A percentile compares a stretch with the other conserved stretches of the same genome.
These are phyloP conservation scores for Perkinsus marinus DNA, from an alignment of 169 alveolate species.

Conservation along the genomic window DNA sequence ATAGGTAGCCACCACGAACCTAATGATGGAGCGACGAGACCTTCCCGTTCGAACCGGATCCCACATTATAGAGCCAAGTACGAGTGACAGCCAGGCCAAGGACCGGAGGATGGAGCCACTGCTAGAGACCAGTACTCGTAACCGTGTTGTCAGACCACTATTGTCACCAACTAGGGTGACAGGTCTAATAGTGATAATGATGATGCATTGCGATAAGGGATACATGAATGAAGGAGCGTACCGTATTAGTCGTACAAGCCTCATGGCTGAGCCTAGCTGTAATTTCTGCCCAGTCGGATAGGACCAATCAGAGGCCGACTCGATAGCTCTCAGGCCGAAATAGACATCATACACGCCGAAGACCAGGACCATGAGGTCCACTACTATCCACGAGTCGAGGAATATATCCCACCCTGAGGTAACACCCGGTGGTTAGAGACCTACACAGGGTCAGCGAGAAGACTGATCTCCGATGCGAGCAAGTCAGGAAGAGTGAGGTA, in stretches of 20 bases:
- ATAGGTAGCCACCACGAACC: not conserved
- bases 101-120: not conserved
- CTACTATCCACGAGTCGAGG: not conserved
- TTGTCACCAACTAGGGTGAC: not conserved
- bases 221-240: not conserved
- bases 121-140: not conserved
- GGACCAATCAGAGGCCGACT: not conserved
- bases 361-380: not conserved
- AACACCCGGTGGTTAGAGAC: not conserved
- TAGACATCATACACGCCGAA: not conserved
- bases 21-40: not conserved
- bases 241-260: not conserved
- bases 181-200: not conserved
- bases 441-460: no score
- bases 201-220: no score
- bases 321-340: not conserved
- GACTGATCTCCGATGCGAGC: no score
- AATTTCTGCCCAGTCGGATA: not conserved
- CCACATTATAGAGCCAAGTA: not conserved
- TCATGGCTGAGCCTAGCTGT: not conserved
- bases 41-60: no score
- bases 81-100: not conserved
- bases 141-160: not conserved
- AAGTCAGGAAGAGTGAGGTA: no score
- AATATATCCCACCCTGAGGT: not conserved